Conservation (phyloP, 176 grass and related monocot species). For the Tuctoria greenei region DNA sequence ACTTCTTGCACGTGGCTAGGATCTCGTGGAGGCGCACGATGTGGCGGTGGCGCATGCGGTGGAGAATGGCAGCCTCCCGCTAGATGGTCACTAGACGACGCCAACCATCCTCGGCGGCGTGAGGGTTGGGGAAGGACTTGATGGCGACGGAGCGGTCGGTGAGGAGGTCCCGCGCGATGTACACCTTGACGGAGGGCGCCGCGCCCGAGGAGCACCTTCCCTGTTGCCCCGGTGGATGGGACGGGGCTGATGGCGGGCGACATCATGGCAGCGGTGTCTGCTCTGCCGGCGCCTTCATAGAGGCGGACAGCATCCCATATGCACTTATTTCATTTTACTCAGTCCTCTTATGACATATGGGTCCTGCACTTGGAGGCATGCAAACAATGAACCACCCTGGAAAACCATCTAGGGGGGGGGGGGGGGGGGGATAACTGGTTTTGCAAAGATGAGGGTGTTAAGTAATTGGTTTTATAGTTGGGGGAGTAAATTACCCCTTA, state of each 20-base stretch:
- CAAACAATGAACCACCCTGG: too few species aligned
- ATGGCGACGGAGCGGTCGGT: slow-evolving; percentile 66
- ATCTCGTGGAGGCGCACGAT: slow-evolving; percentile 72
- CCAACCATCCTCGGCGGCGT: neutral
- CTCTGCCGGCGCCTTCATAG: slow-evolving; percentile 44
- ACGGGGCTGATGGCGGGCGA: slow-evolving; percentile 47
- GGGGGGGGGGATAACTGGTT: too few species aligned
- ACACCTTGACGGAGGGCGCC: slow-evolving; percentile 93
- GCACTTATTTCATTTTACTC: too few species aligned
- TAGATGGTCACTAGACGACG: slow-evolving; percentile 30
- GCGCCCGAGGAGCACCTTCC: slow-evolving; percentile 64
- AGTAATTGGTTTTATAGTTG: too few species aligned
- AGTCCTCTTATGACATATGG: too few species aligned
- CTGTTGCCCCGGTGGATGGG: slow-evolving; percentile 7
- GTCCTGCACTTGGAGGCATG: too few species aligned
- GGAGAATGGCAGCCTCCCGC: slow-evolving; percentile 68
- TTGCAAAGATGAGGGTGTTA: too few species aligned
- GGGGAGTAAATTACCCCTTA: too few species aligned
- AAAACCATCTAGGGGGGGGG: too few species aligned
- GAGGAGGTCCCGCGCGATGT: slow-evolving; percentile 59
- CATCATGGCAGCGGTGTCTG: slow-evolving; percentile 57
- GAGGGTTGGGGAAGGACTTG: slow-evolving; percentile 72
- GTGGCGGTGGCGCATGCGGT: slow-evolving; percentile 64
- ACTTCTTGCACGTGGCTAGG: slow-evolving; percentile 58
- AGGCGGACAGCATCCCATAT: too few species aligned